Conservation (phyloP, 208 protist species). For the Acanthamoeba royreba region DNA sequence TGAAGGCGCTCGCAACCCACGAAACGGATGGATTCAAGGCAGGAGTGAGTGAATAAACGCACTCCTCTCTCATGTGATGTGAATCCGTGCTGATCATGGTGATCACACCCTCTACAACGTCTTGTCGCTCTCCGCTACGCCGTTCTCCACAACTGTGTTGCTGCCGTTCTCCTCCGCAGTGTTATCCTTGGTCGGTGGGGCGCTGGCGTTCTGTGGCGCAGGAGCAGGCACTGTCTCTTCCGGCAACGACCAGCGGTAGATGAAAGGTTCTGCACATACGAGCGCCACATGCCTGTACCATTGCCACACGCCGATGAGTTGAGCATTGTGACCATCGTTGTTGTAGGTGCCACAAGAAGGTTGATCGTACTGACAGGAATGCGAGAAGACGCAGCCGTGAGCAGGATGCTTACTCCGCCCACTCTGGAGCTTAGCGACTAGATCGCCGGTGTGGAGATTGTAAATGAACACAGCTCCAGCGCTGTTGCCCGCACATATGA, state of each 20-base stretch:
- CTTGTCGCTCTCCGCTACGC: background rate
- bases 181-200: background rate
- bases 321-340: background rate
- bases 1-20: too few relatives aligned
- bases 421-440: background rate
- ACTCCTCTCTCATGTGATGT: too few relatives aligned
- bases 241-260: conserved; percentile 12
- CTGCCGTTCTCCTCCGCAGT: background rate
- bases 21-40: too few relatives aligned
- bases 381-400: background rate
- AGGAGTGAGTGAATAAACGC: too few relatives aligned
- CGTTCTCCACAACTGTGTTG: background rate
- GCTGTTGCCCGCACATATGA: conserved; percentile 30
- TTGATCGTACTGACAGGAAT: background rate
- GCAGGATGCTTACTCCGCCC: background rate
- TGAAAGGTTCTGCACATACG: background rate
- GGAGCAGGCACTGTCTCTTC: background rate
- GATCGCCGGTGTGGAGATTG: background rate
- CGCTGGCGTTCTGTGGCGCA: background rate
- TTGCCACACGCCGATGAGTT: background rate
- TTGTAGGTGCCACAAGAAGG: background rate
- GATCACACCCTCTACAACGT: too few relatives aligned
- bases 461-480: background rate
- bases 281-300: background rate
- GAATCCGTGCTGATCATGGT: too few relatives aligned